Evolutionary conservation across 1,284 basidiomycete species (phyloP).

Genomic region (Cryptococcus sp.): DNA sequence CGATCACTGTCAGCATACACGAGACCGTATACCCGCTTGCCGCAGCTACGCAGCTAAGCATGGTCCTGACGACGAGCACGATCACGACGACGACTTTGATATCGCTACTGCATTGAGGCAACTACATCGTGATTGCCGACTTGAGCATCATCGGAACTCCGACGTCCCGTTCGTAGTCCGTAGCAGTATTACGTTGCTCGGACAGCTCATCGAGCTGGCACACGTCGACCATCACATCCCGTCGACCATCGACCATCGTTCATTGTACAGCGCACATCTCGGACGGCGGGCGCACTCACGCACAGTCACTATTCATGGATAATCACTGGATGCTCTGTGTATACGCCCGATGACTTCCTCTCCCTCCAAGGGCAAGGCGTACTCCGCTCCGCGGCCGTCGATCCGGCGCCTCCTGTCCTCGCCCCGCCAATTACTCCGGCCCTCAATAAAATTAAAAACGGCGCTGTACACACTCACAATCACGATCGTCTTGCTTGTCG

Average conservation of each 20-base stretch:
- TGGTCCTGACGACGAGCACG: not conserved
- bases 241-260: not conserved
- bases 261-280: not conserved
- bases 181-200: too few species aligned
- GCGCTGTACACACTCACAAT: conserved; percentile 33
- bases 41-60: too few species aligned
- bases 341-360: conserved; percentile 17
- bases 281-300: too few species aligned
- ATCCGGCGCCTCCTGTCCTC: conserved; percentile 9
- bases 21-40: too few species aligned
- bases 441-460: conserved; percentile 41
- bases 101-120: not conserved
- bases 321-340: not conserved
- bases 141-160: too few species aligned
- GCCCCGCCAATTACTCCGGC: conserved; percentile 28
- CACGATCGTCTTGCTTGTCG: conserved; percentile 30
- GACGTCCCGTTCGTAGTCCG: too few species aligned
- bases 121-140: too few species aligned
- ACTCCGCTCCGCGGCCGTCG: conserved; percentile 14
- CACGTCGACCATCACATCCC: not conserved
- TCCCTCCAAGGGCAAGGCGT: conserved; percentile 14
- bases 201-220: too few species aligned
- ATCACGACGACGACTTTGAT: not conserved
- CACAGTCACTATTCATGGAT: not conserved
- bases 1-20: too few species aligned